Evolutionary conservation across 2,329 filamentous ascomycete genomes (phyloP).

Genomic region (Phyllosticta citriasiana): DNA sequence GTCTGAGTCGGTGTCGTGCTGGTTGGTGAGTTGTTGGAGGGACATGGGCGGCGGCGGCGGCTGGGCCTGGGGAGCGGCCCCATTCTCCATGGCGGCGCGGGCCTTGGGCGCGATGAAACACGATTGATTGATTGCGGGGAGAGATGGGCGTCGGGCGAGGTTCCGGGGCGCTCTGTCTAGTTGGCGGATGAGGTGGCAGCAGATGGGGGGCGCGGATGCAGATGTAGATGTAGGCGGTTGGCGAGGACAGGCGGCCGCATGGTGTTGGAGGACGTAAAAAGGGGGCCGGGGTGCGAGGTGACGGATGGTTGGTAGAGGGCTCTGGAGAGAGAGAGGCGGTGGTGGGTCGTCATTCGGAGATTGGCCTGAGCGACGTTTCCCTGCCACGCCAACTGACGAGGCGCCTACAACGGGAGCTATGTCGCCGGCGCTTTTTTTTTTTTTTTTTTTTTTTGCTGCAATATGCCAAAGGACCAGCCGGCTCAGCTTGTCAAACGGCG

Average conservation of each 20-base stretch:
- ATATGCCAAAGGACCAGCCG: not conserved
- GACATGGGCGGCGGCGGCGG: not conserved
- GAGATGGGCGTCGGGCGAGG: not conserved
- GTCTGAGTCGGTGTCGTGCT: not conserved
- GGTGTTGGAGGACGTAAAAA: slow-evolving; percentile 5
- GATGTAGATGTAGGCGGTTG: not conserved
- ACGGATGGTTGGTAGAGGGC: slow-evolving; percentile 8
- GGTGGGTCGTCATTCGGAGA: slow-evolving; percentile 10
- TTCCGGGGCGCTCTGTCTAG: slow-evolving; percentile 1
- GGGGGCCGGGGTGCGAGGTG: slow-evolving; percentile 3
- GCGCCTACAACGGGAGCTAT: not conserved
- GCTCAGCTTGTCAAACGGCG: not conserved
- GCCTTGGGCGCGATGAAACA: slow-evolving; percentile 3
- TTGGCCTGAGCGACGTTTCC: slow-evolving; percentile 6
- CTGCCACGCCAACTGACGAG: not conserved
- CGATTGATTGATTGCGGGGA: slow-evolving; percentile 9
- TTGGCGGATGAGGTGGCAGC: not conserved
- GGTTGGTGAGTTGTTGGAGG: not conserved
- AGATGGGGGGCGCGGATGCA: not conserved
- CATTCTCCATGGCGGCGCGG: slow-evolving; percentile 9
- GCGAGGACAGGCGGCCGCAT: slow-evolving; percentile 2
- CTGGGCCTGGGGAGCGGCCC: slow-evolving; percentile 2
- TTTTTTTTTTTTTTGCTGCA: too few relatives aligned
- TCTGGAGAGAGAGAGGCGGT: not conserved
- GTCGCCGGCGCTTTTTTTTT: too few relatives aligned